Evolutionary conservation across 768 basidiomycete genomes (phyloP), one percentile per base, ranked within the genome.

Genomic region (Lactarius akahatsu): DNA sequence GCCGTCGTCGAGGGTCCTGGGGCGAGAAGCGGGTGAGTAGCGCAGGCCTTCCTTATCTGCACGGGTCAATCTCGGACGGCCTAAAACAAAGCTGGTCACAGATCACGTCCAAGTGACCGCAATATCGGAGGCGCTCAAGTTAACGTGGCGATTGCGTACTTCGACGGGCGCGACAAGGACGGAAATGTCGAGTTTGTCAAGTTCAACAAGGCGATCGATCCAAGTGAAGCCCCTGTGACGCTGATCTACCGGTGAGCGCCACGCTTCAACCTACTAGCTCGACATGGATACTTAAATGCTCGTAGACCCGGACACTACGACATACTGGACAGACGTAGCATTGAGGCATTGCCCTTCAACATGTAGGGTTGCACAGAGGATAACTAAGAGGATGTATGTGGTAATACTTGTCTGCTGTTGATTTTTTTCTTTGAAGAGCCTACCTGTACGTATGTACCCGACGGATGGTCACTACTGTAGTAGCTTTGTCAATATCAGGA

Each of bases 261-360:
- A 34, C 11, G 36, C 23, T 10, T 47, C 36, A 18, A 13, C 65
- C 15, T 45, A 34, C 34, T 34, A 9, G 47, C 58, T 38, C 32
- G 9, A 59, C 64, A 40, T 63, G 23, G 15, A 36, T 68, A 23
- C 34, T 50, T 67, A 59, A 62, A 15, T n/a, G 10, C 56, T 61
- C 61, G 58, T 15, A 93, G 92, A 58, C 93, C 94, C 23, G 93
- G 94, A 10, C 94, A 96, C 74, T 96, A 92, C 76, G 94, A 96
- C 77, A 88, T 94, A 59, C 77, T 92, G 60, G 76, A 76, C 57
- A 65, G 66, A 50, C 66, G 73, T 28, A 72, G 69, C 60, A 69
- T 69, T 34, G 77, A 77, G 36, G 68, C 73, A 5, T 28, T 72
- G 56, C 23, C 57, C 2, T 15, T 36, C 8, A 36, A 61, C 30